A percentile compares a stretch with the other conserved stretches of the same genome.
These are phyloP conservation scores for Suillus weaverae DNA, from an alignment of 768 basidiomycete species.

Conservation along the genomic window DNA sequence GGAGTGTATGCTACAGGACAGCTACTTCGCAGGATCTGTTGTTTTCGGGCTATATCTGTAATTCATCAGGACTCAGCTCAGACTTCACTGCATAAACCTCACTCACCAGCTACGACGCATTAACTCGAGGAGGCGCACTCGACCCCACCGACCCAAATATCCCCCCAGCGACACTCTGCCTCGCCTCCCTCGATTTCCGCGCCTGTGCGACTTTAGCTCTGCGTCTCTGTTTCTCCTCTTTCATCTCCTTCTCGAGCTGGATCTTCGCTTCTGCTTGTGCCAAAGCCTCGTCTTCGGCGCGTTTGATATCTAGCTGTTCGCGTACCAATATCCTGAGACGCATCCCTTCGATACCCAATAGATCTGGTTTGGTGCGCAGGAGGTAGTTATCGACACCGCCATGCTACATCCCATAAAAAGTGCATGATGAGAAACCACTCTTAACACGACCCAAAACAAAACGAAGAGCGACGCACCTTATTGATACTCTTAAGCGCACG, in stretches of 20 bases:
- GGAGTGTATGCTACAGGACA: not conserved
- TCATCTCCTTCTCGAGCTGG: slow-evolving; percentile 5
- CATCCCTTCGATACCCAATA: slow-evolving; percentile 43
- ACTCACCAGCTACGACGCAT: slow-evolving; percentile 1
- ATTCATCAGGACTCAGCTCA: not conserved
- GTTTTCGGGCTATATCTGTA: no score
- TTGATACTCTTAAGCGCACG: slow-evolving; percentile 79
- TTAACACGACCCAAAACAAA: no score
- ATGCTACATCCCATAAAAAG: slow-evolving; percentile 37
- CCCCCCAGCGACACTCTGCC: not conserved
- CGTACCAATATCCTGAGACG: slow-evolving; percentile 44
- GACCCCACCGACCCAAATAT: slow-evolving; percentile 5
- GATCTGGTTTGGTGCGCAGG: slow-evolving; percentile 41
- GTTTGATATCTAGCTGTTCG: slow-evolving; percentile 28
- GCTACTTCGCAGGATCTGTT: no score
- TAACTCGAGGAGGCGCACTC: not conserved
- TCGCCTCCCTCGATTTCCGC: not conserved
- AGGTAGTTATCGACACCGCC: slow-evolving; percentile 76
- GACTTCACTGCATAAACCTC: not conserved
- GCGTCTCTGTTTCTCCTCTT: slow-evolving; percentile 2
- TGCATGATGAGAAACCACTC: not conserved
- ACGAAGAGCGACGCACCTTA: slow-evolving; percentile 49
- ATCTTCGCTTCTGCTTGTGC: slow-evolving; percentile 4
- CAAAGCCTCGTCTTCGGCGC: slow-evolving; percentile 9
- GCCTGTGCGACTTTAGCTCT: not conserved